Percentiles rank a stretch among this genome's conserved stretches.
phyloP scores from a whole-genome alignment of 768 basidiomycete species.

The Tephrocybe sp. region DNA sequence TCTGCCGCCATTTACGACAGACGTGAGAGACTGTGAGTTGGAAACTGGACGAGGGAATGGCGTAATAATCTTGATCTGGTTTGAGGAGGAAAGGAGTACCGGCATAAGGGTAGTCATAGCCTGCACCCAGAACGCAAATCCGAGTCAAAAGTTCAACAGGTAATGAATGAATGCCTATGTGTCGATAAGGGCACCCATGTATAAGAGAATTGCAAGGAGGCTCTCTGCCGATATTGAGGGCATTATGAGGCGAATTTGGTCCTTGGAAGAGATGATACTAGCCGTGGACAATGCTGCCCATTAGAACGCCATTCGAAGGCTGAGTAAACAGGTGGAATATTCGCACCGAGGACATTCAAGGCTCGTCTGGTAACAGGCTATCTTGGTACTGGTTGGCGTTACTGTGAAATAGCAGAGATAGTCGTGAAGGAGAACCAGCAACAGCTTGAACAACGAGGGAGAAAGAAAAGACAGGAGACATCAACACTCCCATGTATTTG shows the following conservation, averaged over 20 bases:
- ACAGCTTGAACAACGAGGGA: background rate
- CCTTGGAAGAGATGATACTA: background rate
- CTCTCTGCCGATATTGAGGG: conserved; percentile 9
- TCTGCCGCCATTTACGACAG: conserved; percentile 54
- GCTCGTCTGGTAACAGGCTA: background rate
- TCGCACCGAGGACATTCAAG: conserved; percentile 12
- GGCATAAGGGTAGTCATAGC: conserved; percentile 41
- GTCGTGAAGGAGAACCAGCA: background rate
- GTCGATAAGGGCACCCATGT: conserved; percentile 20
- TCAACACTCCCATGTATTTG: conserved; percentile 11
- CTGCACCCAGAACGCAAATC: conserved; percentile 56
- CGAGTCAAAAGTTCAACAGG: conserved; percentile 61
- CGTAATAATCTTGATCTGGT: conserved; percentile 42
- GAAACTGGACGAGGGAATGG: conserved; percentile 44
- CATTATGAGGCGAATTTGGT: conserved; percentile 8
- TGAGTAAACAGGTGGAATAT: background rate
- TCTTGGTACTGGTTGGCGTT: no score
- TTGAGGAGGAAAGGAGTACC: conserved; percentile 51
- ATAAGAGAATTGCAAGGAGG: conserved; percentile 7
- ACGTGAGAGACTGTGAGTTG: conserved; percentile 61
- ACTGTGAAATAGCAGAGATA: no score
- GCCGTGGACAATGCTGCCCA: conserved; percentile 11
- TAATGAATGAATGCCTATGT: conserved; percentile 40
- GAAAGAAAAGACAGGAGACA: conserved; percentile 7
- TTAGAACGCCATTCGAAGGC: conserved; percentile 5